Base-by-base conservation (phyloP, 257 asterid genomes). In the Capsicum pubescens region DNA sequence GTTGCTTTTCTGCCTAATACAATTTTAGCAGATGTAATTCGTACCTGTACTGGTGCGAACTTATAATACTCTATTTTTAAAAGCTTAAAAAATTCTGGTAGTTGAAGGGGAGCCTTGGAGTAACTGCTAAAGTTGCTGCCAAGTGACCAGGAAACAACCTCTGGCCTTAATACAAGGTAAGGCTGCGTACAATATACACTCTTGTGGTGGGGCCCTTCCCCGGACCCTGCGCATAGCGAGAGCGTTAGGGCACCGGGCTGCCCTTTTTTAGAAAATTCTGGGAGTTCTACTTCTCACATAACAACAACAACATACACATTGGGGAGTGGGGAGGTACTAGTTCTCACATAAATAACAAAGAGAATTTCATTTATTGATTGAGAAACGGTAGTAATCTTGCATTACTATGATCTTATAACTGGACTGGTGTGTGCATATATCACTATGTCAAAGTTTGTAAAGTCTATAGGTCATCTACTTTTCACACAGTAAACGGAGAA, bases 1-100 rank as follows among this genome's bases (percentile, higher is more conserved):
- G 21, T 13, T 58, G 11, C 82, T 21, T 8, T 39, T 63, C 64
- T 15, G 59, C 56, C 15, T 57, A 3, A 14, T 77, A 52, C n/a
- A 82, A 52, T 77, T 54, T 54, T 55, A 55, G 82, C 60, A 77
- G 46, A 77, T 54, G 63, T 32, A 54, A 54, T 77, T n/a, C 66
- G 54, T 4, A 77, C 32, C 6, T 77, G 48, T 3, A 21, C 14
- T 52, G 48, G 81, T 76, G 48, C 19, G 2, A 26, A 13, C 81
- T 76, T 15, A 13, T 76, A 13, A 1, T 52, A 54, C 63, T 8
- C 11, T 74, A 14, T 76, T 21, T 14, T 52, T 54, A 76, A 15
- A 52, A 26, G 81, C 46, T 76, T 26, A 16, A 21, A 76, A 64
- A 7, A 8, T 21, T 54, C 52, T 76, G 81, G 81, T 63, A 15